These are phyloP conservation scores for Lomentospora prolificans DNA, from an alignment of 2,329 filamentous ascomycete species.

Conservation along the genomic window DNA sequence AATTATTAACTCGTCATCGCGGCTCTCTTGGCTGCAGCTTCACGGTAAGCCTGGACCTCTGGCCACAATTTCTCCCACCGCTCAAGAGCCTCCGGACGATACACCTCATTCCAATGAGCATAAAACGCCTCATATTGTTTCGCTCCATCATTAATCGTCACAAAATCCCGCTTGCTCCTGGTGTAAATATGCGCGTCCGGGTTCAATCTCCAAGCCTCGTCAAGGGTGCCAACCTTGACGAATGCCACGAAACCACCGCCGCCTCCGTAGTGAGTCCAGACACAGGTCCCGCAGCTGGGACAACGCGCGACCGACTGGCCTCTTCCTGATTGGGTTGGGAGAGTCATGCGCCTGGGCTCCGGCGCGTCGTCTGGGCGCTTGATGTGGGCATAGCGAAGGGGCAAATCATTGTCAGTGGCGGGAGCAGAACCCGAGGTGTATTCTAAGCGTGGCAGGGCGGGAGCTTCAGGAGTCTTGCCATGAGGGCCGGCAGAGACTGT, in stretches of 20 bases:
- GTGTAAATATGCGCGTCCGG: slow-evolving; percentile 36
- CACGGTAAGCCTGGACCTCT: slow-evolving; percentile 12
- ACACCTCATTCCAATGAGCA: slow-evolving; percentile 18
- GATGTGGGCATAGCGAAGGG: neutral
- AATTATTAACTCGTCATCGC: neutral
- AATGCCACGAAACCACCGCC: slow-evolving; percentile 22
- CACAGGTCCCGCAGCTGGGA: slow-evolving; percentile 27
- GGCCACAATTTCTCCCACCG: slow-evolving; percentile 18
- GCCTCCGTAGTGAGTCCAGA: slow-evolving; percentile 32
- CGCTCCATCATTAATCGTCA: slow-evolving; percentile 25
- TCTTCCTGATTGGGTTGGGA: slow-evolving; percentile 29
- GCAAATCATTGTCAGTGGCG: neutral
- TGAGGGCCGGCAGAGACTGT: neutral
- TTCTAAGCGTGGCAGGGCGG: neutral
- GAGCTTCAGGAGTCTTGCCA: neutral
- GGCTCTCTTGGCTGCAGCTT: neutral
- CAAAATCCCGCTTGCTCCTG: slow-evolving; percentile 26
- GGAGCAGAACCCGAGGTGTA: neutral
- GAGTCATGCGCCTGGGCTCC: slow-evolving; percentile 16
- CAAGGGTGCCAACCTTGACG: slow-evolving; percentile 34
- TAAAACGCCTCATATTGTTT: slow-evolving; percentile 28
- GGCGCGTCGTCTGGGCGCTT: neutral
- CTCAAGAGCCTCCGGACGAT: slow-evolving; percentile 22
- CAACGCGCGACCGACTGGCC: slow-evolving; percentile 32
- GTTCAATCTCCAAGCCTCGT: slow-evolving; percentile 24